A percentile compares a stretch with the other conserved stretches of the same genome.
Conservation (phyloP, 129 eudicot species). For the Mikania micrantha region DNA sequence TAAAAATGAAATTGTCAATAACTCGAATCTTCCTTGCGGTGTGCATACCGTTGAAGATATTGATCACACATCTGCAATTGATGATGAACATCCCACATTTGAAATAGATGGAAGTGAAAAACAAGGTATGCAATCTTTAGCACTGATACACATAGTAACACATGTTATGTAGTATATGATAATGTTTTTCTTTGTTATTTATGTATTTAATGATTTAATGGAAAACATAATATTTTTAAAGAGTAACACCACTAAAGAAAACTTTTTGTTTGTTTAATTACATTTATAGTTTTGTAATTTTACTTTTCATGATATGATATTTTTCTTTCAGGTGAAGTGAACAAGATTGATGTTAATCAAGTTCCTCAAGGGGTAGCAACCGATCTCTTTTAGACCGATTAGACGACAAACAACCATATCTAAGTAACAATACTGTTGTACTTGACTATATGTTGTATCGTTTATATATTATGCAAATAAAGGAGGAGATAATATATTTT, state of each 20-base stretch:
- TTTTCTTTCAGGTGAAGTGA: slow-evolving; percentile 15
- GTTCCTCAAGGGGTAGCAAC: slow-evolving; percentile 26
- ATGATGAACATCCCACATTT: not conserved
- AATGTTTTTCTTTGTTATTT: no score
- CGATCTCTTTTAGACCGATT: slow-evolving; percentile 25
- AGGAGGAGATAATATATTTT: not conserved
- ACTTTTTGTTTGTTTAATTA: no score
- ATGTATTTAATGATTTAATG: no score
- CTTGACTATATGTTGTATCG: not conserved
- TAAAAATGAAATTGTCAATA: not conserved
- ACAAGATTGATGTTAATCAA: slow-evolving; percentile 33
- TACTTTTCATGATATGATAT: not conserved
- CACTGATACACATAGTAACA: not conserved
- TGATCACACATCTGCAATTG: not conserved
- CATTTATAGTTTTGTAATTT: not conserved
- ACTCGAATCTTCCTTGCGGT: not conserved
- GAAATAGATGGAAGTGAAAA: slow-evolving; percentile 9
- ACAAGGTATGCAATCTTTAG: slow-evolving; percentile 10
- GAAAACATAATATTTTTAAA: no score
- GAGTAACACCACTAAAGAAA: no score
- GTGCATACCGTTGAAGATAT: slow-evolving; percentile 7
- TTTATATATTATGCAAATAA: not conserved
- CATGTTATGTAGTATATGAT: not conserved
- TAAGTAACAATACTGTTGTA: not conserved
- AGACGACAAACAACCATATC: slow-evolving; percentile 1